Base-by-base conservation (phyloP, 2,329 filamentous ascomycete species). In the Alternaria longipes region DNA sequence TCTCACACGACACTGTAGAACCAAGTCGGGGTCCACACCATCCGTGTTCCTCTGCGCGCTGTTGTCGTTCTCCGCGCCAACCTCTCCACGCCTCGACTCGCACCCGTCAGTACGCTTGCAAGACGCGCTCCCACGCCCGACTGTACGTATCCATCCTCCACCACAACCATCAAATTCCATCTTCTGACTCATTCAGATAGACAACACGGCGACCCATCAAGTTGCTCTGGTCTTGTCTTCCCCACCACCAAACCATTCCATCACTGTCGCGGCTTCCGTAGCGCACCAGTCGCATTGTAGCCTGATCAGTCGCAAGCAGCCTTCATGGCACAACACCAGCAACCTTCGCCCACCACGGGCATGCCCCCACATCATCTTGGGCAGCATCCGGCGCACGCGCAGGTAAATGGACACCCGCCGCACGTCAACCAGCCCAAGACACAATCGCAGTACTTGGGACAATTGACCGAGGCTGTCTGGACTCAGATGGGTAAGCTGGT, bases 381-480 rank as follows among this genome's bases (percentile, higher is more conserved):
- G 59, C 87, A 90, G 59, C 88, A 90, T 68, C 85, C 86, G 20
- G 86, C 85, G 62, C 87, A 88, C 64, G 83, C 84, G 63, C 85
- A 81, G 75, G 86, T 81, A 75, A 89, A 80, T 78, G 86, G 72
- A 60, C 79, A 81, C 63, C 84, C 83, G 56, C 84, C 83, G 57
- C 87, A 86, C 71, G 85, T 84, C 62, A 82, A 80, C 49, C 86
- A 88, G 69, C 87, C 87, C 70, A 83, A 86, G 67, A 84, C 86
- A 51, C 86, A 91, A 22, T 88, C 91, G 69, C 91, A 94, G 71
- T 90, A 92, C 75, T 87, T 97, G 54, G 85, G 88, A 6, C 84
- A 87, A 7, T 86, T 94, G 74, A 98, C 97, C 73, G 94, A 98
- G 81, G 85, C 86, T 50, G 89, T 97, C 56, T 98, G 94, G 94